phyloP scores from a whole-genome alignment of 768 basidiomycete genomes.

The Rhodotorula diobovata region DNA sequence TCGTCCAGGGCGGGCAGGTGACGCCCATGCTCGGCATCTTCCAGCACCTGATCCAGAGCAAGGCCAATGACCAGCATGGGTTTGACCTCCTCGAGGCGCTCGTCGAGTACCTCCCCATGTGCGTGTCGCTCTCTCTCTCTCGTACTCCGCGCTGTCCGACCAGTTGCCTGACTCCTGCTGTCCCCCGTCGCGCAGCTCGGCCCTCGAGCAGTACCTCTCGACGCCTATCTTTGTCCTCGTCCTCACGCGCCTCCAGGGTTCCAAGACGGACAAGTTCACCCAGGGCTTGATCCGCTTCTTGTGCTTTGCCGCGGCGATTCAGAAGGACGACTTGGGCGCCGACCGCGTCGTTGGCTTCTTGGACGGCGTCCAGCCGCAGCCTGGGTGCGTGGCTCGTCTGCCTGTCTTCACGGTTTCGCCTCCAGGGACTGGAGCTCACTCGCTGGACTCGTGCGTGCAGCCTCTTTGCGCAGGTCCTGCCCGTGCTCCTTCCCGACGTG shows the following conservation, averaged over 20 bases:
- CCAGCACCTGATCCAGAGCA: conserved; percentile 76
- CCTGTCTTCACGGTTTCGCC: neutral
- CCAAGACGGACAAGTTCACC: conserved; percentile 81
- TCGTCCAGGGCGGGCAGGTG: conserved; percentile 68
- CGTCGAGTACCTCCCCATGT: conserved; percentile 69
- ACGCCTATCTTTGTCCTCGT: conserved; percentile 65
- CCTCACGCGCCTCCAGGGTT: conserved; percentile 72
- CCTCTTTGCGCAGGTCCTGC: conserved; percentile 74
- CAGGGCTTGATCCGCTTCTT: conserved; percentile 77
- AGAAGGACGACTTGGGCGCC: conserved; percentile 67
- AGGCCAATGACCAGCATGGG: conserved; percentile 77
- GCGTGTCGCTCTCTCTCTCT: conserved; percentile 44
- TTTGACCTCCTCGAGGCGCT: conserved; percentile 81
- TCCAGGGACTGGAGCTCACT: no score
- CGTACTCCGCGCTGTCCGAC: neutral
- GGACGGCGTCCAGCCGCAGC: conserved; percentile 67
- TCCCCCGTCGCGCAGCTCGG: conserved; percentile 50
- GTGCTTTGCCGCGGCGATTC: conserved; percentile 67
- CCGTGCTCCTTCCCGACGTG: conserved; percentile 71
- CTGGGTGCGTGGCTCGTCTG: conserved; percentile 58
- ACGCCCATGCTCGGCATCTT: conserved; percentile 80
- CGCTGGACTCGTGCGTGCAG: conserved; percentile 45
- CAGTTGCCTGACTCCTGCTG: neutral
- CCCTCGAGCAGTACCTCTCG: conserved; percentile 69
- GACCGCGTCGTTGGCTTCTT: conserved; percentile 72